Evolutionary conservation across 2,329 filamentous ascomycete species (phyloP).

Genomic region (Chaetothyriales sp.): DNA sequence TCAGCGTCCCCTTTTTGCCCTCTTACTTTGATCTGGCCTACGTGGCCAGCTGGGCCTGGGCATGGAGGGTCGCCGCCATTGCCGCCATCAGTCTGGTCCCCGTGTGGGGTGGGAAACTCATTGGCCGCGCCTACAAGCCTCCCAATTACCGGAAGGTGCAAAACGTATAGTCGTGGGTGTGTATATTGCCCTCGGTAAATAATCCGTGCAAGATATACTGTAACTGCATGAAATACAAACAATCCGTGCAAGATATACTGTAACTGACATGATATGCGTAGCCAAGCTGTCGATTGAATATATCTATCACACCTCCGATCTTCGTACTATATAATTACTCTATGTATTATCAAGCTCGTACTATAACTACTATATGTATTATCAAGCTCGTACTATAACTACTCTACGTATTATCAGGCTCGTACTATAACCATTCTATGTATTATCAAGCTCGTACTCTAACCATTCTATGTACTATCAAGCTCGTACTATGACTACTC

Average conservation of each 20-base stretch:
- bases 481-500: no score
- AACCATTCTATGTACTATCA: no score
- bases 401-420: no score
- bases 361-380: no score
- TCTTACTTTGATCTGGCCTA: conserved; percentile 80
- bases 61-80: conserved; percentile 77
- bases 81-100: conserved; percentile 68
- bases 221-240: background rate
- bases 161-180: conserved; percentile 18
- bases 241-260: background rate
- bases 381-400: no score
- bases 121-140: conserved; percentile 72
- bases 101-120: conserved; percentile 74
- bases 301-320: no score
- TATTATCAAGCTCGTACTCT: no score
- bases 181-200: no score
- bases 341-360: no score
- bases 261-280: background rate
- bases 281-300: background rate
- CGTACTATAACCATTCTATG: no score
- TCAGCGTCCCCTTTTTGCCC: conserved; percentile 70
- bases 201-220: background rate
- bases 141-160: conserved; percentile 86
- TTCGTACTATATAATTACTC: no score
- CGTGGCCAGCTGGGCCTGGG: conserved; percentile 64